phyloP scores from a whole-genome alignment of 768 basidiomycete species.

The Macrocybe gigantea region DNA sequence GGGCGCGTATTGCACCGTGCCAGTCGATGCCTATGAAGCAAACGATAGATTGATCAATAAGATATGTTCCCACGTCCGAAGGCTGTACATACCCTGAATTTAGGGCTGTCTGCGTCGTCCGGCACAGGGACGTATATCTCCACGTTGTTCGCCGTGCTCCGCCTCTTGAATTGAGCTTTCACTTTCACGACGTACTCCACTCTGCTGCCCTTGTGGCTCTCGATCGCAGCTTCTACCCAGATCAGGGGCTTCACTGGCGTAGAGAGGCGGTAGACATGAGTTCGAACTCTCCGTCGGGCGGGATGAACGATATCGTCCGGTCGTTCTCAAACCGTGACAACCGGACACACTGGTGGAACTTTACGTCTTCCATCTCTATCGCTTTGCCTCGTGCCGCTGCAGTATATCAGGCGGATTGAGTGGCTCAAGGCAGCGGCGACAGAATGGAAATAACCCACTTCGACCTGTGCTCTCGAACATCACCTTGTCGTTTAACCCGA shows the following conservation, averaged over 20 bases:
- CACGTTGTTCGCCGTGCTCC: slow-evolving; percentile 96
- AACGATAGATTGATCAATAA: background rate
- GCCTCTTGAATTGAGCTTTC: slow-evolving; percentile 95
- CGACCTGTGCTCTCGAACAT: slow-evolving; percentile 98
- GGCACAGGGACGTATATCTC: slow-evolving; percentile 99
- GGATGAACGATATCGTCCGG: slow-evolving; percentile 98
- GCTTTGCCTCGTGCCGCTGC: slow-evolving; percentile 90
- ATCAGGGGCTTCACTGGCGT: slow-evolving; percentile 96
- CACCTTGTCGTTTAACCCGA: slow-evolving; percentile 98
- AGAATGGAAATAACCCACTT: slow-evolving; percentile 45
- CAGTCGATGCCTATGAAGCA: slow-evolving; percentile 74
- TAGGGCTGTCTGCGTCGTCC: slow-evolving; percentile 96
- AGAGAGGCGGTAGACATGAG: slow-evolving; percentile 95
- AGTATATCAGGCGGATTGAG: slow-evolving; percentile 1
- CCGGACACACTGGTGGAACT: slow-evolving; percentile 99
- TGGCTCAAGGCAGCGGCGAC: background rate
- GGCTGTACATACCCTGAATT: slow-evolving; percentile 73
- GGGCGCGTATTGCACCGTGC: slow-evolving; percentile 93
- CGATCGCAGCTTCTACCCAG: slow-evolving; percentile 96
- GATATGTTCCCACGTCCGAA: background rate
- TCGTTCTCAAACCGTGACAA: slow-evolving; percentile 97
- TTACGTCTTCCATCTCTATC: slow-evolving; percentile 99
- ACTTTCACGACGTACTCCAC: slow-evolving; percentile 96
- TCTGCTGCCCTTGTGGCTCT: slow-evolving; percentile 88
- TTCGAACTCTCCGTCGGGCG: slow-evolving; percentile 98